These are phyloP conservation scores for Cercis canadensis DNA, from an alignment of 306 rosid species.

Conservation along the genomic window DNA sequence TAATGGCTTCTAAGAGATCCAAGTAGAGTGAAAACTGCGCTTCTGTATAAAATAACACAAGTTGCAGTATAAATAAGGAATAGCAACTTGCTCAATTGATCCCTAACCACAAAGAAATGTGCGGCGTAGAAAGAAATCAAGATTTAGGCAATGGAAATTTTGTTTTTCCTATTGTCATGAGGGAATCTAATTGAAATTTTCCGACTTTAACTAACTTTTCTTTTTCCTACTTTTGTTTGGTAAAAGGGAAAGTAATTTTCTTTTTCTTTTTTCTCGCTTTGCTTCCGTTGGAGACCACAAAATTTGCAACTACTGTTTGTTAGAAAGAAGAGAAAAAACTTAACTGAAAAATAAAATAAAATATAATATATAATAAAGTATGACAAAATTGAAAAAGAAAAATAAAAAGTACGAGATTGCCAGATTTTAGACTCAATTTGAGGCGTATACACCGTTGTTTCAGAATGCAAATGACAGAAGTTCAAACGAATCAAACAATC, in stretches of 20 bases:
- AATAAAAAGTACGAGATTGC: neutral
- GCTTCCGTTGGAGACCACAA: conserved; percentile 41
- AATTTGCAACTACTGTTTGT: conserved; percentile 46
- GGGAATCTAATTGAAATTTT: conserved; percentile 50
- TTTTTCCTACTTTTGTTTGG: conserved; percentile 40
- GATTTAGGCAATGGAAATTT: conserved; percentile 22
- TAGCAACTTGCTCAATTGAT: no score
- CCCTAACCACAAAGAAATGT: conserved; percentile 26
- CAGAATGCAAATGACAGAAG: no score
- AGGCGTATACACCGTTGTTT: neutral
- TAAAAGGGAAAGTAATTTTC: conserved; percentile 53
- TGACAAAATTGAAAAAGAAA: neutral
- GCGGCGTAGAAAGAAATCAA: conserved; percentile 18
- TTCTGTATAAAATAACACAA: conserved; percentile 35
- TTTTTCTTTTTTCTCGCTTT: conserved; percentile 41
- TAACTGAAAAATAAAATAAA: neutral
- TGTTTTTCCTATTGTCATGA: no score
- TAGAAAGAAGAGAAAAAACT: conserved; percentile 11
- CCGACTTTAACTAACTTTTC: conserved; percentile 40
- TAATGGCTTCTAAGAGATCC: conserved; percentile 44
- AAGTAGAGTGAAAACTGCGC: conserved; percentile 46
- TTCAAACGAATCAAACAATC: neutral
- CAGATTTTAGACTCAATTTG: neutral
- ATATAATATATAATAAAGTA: no score
- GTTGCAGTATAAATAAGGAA: conserved; percentile 31